Evolutionary conservation across 2,329 filamentous ascomycete species (phyloP).

Genomic region (Thermothelomyces thermophilus): DNA sequence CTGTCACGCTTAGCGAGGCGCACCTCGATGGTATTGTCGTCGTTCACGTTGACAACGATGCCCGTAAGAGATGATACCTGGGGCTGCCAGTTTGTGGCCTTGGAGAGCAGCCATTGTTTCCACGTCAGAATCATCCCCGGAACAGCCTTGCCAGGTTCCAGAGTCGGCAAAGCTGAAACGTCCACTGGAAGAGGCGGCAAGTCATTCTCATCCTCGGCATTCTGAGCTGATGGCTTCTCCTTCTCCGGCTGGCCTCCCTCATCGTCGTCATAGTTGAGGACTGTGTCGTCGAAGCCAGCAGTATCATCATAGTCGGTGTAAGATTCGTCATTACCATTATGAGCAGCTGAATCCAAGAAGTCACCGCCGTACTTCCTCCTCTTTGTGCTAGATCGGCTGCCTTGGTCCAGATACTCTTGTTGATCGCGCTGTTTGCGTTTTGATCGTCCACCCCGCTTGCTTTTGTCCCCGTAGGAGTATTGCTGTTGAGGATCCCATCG

Average conservation of each 20-base stretch:
- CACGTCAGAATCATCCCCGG: slow-evolving; percentile 62
- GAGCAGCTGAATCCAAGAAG: slow-evolving; percentile 31
- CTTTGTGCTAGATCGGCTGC: slow-evolving; percentile 30
- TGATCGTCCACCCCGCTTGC: slow-evolving; percentile 38
- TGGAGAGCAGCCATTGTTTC: slow-evolving; percentile 56
- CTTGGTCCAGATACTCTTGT: slow-evolving; percentile 36
- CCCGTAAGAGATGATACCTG: slow-evolving; percentile 59
- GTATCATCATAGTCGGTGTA: slow-evolving; percentile 31
- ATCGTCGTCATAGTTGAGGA: slow-evolving; percentile 38
- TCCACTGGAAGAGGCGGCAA: slow-evolving; percentile 57
- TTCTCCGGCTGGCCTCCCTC: slow-evolving; percentile 28
- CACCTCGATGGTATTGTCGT: slow-evolving; percentile 51
- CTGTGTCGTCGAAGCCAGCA: slow-evolving; percentile 33
- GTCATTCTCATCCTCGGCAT: slow-evolving; percentile 43
- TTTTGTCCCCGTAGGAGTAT: slow-evolving; percentile 33
- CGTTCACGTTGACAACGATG: slow-evolving; percentile 50
- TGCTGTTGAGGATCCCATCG: slow-evolving; percentile 78
- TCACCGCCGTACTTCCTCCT: slow-evolving; percentile 44
- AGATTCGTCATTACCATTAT: slow-evolving; percentile 2
- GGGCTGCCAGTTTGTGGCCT: slow-evolving; percentile 60
- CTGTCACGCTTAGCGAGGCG: slow-evolving; percentile 65
- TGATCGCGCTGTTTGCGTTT: slow-evolving; percentile 43
- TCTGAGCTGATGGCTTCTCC: slow-evolving; percentile 29
- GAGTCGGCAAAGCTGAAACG: slow-evolving; percentile 42
- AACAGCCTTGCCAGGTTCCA: slow-evolving; percentile 44